Percentiles rank a stretch among this genome's conserved stretches.
These are phyloP conservation scores for Cutaneotrichosporon dermatis DNA, from an alignment of 1,284 basidiomycete species.

Conservation along the genomic window DNA sequence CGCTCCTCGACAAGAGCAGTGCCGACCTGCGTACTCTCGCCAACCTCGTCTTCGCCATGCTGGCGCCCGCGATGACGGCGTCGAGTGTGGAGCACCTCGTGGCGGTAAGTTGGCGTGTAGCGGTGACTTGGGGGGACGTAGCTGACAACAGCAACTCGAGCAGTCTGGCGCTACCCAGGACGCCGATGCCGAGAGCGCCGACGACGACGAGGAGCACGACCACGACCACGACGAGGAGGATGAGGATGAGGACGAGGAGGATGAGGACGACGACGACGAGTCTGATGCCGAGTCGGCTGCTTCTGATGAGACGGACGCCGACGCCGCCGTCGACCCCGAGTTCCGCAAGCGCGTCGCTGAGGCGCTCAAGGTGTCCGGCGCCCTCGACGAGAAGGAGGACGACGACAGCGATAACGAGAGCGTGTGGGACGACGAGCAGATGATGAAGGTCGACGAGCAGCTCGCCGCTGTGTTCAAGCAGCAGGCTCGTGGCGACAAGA, in stretches of 20 bases:
- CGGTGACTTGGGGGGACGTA: background rate
- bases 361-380: conserved; percentile 68
- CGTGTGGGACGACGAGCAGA: conserved; percentile 91
- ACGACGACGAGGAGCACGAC: conserved; percentile 40
- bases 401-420: conserved; percentile 54
- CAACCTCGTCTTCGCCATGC: conserved; percentile 73
- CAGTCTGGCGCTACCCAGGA: conserved; percentile 36
- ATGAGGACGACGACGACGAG: conserved; percentile 41
- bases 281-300: conserved; percentile 36
- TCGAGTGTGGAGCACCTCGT: conserved; percentile 79
- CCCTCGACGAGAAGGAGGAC: conserved; percentile 52
- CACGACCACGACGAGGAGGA: conserved; percentile 47
- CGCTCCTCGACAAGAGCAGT: conserved; percentile 78
- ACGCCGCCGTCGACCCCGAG: conserved; percentile 59
- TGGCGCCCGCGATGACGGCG: conserved; percentile 65
- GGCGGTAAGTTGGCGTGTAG: conserved; percentile 56
- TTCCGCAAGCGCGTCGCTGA: conserved; percentile 72
- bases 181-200: too few relatives aligned
- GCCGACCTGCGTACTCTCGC: conserved; percentile 76
- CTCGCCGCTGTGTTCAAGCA: conserved; percentile 80
- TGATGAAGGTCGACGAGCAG: conserved; percentile 93
- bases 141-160: conserved; percentile 67
- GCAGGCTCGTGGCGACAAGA: conserved; percentile 52
- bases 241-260: conserved; percentile 54
- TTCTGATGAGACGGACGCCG: conserved; percentile 42